Conservation (phyloP, 345 rosid species). For the Linum trigynum region DNA sequence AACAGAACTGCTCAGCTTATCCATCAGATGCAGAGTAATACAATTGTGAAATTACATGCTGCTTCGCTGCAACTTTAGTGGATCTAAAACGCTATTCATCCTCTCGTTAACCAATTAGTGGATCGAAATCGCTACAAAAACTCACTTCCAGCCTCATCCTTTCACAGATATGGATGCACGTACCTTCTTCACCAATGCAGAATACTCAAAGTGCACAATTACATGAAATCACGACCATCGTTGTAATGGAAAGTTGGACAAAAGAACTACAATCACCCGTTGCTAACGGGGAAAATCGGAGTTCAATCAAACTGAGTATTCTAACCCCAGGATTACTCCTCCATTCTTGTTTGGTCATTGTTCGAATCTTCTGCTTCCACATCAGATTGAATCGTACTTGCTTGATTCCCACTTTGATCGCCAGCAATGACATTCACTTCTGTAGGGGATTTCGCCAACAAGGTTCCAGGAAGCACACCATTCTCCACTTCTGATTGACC, state of each 20-base stretch:
- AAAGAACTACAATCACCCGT: background rate
- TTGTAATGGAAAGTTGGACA: background rate
- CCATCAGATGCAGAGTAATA: too few relatives aligned
- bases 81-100: too few relatives aligned
- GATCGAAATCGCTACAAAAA: background rate
- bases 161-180: background rate
- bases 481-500: background rate
- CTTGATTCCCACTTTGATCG: conserved; percentile 23
- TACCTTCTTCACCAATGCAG: background rate
- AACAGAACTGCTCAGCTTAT: too few relatives aligned
- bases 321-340: background rate
- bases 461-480: conserved; percentile 7
- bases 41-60: too few relatives aligned
- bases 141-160: background rate
- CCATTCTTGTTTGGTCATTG: conserved; percentile 13
- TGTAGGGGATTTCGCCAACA: conserved; percentile 23
- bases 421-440: conserved; percentile 20
- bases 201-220: background rate
- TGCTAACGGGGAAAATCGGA: background rate
- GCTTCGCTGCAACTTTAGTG: too few relatives aligned
- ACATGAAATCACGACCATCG: background rate
- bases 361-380: conserved; percentile 10
- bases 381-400: conserved; percentile 10
- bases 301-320: background rate
- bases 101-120: too few relatives aligned